Conservation (phyloP, 1,139 yeast genomes). For the Yamadazyma epiphylla region DNA sequence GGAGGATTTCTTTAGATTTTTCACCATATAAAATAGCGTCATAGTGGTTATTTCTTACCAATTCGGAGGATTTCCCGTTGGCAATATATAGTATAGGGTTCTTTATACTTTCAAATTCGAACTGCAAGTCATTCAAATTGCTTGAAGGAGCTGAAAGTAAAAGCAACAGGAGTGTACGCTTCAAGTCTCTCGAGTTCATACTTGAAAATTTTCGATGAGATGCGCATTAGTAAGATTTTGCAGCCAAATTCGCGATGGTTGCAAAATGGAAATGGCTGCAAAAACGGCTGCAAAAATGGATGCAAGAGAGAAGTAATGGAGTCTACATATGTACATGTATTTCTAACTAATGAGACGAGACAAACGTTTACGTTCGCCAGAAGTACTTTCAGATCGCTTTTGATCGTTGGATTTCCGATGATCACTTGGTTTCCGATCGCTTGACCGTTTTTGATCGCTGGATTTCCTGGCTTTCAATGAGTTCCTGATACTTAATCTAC, state of each 20-base stretch:
- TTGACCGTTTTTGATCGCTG: conserved; percentile 19
- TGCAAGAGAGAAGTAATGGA: too few relatives aligned
- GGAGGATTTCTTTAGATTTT: conserved; percentile 10
- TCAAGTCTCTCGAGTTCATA: conserved; percentile 1
- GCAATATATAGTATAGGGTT: conserved; percentile 11
- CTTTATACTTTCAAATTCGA: conserved; percentile 4
- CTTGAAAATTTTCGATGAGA: too few relatives aligned
- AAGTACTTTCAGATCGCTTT: conserved; percentile 30
- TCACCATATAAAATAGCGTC: conserved; percentile 12
- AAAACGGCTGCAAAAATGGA: too few relatives aligned
- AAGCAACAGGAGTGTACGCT: conserved; percentile 12
- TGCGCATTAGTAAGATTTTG: too few relatives aligned
- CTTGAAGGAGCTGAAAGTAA: conserved; percentile 9
- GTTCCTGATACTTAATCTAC: conserved; percentile 37
- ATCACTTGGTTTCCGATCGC: background rate
- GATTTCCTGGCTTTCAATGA: conserved; percentile 34
- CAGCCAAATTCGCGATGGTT: too few relatives aligned
- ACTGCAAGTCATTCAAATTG: conserved; percentile 2
- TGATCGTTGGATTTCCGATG: conserved; percentile 1
- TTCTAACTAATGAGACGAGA: background rate
- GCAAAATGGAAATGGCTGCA: too few relatives aligned
- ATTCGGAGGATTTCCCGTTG: conserved; percentile 23
- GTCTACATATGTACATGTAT: too few relatives aligned
- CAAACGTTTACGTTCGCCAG: conserved; percentile 13
- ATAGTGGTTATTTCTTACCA: conserved; percentile 16